Evolutionary conservation across 768 basidiomycete genomes (phyloP), one percentile per base, ranked within the genome.

Genomic region (Suillus fuscotomentosus): DNA sequence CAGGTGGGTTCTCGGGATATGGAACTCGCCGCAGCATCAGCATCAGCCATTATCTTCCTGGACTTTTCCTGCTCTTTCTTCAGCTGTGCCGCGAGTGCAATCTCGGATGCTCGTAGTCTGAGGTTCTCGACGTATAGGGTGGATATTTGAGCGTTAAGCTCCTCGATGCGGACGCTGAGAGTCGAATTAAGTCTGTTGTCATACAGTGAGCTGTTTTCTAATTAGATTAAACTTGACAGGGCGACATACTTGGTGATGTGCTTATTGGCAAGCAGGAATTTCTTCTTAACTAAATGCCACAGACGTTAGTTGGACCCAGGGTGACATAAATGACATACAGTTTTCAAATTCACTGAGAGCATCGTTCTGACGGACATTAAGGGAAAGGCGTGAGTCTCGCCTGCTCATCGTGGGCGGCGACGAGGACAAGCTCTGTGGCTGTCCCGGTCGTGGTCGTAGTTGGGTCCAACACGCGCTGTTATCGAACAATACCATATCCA

Each of bases 231-330:
- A 55, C 27, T 42, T 59, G 41, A 27, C 11, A 59, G 10, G 11
- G 13, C 17, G 42, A 75, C 84, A 45, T 69, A 93, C 92, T 94
- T 94, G 31, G 92, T 93, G 73, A 94, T 94, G 78, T 94, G 92
- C 77, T 93, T 94, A 79, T 94, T 94, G 64, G 92, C 91, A 65
- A 93, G 88, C 24, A 94, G 82, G 71, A 93, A 94, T 80, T 92
- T 94, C 87, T 92, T 92, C 88, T 94, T 94, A 82, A 94, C 92
- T 94, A 73, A 67, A 76, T 68, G 73, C 76, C 76, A 82, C 75
- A 71, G 41, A 59, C 22, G 67, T 73, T 56, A 73, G 63, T 22
- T 60, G 22, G 17, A 13, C 43, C 60, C 45, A 65, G 60, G 54
- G 65, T 61, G 59, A 42, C 54, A 66, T 67, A 55, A 65, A 60